Percentiles rank a stretch among this genome's conserved stretches.
Evolutionary conservation across 73 alveolate genomes (phyloP).

Genomic region (Blepharisma stoltei): DNA sequence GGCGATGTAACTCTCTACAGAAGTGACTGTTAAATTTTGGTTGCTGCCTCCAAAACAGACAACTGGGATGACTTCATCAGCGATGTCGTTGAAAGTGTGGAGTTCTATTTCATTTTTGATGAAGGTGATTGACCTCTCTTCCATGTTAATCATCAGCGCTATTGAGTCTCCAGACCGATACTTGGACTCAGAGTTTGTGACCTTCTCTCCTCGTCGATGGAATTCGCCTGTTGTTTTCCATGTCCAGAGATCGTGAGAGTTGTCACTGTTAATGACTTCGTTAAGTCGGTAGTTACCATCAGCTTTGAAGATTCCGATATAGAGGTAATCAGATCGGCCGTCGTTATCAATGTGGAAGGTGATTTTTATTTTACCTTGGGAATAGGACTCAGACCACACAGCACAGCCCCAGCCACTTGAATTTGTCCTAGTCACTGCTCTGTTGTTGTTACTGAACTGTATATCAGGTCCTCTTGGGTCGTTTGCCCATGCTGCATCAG

Average conservation of each 20-base stretch:
- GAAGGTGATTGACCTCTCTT: neutral
- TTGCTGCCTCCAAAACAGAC: slow-evolving; percentile 19
- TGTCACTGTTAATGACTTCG: slow-evolving; percentile 23
- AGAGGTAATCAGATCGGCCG: slow-evolving; percentile 25
- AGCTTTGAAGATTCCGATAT: slow-evolving; percentile 22
- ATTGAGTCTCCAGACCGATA: slow-evolving; percentile 10
- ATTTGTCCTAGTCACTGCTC: slow-evolving; percentile 31
- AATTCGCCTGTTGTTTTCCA: slow-evolving; percentile 31
- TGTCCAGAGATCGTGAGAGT: slow-evolving; percentile 23
- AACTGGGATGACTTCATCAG: slow-evolving; percentile 25
- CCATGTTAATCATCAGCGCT: slow-evolving; percentile 20
- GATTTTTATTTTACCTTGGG: slow-evolving; percentile 17
- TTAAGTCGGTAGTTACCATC: slow-evolving; percentile 22
- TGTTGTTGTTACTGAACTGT: neutral
- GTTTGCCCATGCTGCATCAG: slow-evolving; percentile 30
- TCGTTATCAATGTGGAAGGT: slow-evolving; percentile 11
- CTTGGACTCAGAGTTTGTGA: neutral
- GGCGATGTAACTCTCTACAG: slow-evolving; percentile 11
- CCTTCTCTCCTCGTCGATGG: slow-evolving; percentile 19
- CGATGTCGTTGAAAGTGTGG: slow-evolving; percentile 23
- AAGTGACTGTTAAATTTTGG: slow-evolving; percentile 23
- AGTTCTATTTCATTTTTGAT: neutral
- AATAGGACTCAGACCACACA: slow-evolving; percentile 16
- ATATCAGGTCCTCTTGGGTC: slow-evolving; percentile 33
- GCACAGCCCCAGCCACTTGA: slow-evolving; percentile 34